These are phyloP conservation scores for Aspergillus alliaceus DNA, from an alignment of 2,329 filamentous ascomycete genomes.

Conservation along the genomic window DNA sequence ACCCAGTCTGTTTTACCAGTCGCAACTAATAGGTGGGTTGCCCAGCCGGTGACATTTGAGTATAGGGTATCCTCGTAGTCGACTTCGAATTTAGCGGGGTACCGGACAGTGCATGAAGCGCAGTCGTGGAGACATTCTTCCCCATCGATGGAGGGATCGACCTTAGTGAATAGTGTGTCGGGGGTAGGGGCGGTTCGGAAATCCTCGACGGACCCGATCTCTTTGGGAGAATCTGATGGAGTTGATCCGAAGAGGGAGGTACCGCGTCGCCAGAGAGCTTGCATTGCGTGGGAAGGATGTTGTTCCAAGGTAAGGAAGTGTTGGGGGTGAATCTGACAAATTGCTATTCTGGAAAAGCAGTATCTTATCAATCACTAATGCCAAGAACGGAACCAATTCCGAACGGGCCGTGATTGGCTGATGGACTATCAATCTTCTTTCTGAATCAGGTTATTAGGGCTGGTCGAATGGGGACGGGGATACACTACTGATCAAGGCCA, in stretches of 20 bases:
- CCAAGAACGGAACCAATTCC: slow-evolving; percentile 22
- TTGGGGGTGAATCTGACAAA: background rate
- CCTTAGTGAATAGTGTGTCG: slow-evolving; percentile 68
- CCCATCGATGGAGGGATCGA: slow-evolving; percentile 75
- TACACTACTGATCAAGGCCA: too few relatives aligned
- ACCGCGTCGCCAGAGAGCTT: slow-evolving; percentile 35
- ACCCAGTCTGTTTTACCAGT: slow-evolving; percentile 98
- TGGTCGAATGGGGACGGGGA: too few relatives aligned
- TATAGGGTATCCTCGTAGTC: slow-evolving; percentile 79
- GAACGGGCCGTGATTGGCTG: background rate
- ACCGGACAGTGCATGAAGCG: slow-evolving; percentile 73
- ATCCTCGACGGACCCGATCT: slow-evolving; percentile 28
- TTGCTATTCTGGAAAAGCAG: background rate
- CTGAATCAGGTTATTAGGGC: background rate
- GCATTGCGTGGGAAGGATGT: slow-evolving; percentile 27
- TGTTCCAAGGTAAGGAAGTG: background rate
- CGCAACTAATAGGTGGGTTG: slow-evolving; percentile 84
- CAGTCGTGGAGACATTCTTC: slow-evolving; percentile 90
- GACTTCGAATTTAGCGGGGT: slow-evolving; percentile 71
- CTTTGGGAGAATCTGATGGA: slow-evolving; percentile 24
- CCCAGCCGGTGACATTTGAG: slow-evolving; percentile 82
- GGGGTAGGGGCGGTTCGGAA: slow-evolving; percentile 50
- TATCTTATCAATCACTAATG: slow-evolving; percentile 36
- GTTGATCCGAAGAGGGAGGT: slow-evolving; percentile 33
- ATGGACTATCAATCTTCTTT: background rate